phyloP scores from a whole-genome alignment of 768 basidiomycete species.

The Termitomyces titanicus region DNA sequence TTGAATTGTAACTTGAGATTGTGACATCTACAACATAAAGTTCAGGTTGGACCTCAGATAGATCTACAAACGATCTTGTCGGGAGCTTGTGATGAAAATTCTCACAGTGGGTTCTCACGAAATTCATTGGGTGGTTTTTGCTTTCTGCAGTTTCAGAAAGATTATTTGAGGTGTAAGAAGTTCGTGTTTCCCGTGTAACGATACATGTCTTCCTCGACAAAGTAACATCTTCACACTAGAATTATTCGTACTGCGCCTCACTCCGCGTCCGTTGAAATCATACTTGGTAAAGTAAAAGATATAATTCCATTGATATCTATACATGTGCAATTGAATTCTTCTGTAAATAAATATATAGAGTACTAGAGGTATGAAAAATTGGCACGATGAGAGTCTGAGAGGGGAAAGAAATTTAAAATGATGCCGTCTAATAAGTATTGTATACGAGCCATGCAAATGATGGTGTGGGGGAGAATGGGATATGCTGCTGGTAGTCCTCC shows the following conservation, averaged over 20 bases:
- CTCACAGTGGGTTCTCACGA: no score
- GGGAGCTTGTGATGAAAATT: no score
- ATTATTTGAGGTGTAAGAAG: no score
- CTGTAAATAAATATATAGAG: no score
- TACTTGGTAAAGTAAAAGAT: neutral
- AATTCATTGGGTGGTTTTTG: no score
- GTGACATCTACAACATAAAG: no score
- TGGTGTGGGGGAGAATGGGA: neutral
- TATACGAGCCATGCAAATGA: slow-evolving; percentile 3
- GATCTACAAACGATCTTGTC: no score
- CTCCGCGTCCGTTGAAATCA: no score
- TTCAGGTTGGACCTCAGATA: no score
- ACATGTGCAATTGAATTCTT: slow-evolving; percentile 7
- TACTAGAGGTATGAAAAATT: neutral
- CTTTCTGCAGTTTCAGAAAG: neutral
- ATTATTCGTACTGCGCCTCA: neutral
- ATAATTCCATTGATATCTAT: neutral
- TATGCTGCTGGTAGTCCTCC: neutral
- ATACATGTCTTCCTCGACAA: neutral
- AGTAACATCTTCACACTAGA: neutral
- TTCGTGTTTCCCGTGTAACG: neutral
- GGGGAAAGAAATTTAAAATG: neutral
- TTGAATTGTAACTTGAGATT: no score
- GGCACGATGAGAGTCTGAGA: neutral
- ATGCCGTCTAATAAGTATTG: slow-evolving; percentile 8